Evolutionary conservation across 2,329 filamentous ascomycete species (phyloP), one percentile per base, ranked within the genome.

Genomic region (Fusarium robinianum): DNA sequence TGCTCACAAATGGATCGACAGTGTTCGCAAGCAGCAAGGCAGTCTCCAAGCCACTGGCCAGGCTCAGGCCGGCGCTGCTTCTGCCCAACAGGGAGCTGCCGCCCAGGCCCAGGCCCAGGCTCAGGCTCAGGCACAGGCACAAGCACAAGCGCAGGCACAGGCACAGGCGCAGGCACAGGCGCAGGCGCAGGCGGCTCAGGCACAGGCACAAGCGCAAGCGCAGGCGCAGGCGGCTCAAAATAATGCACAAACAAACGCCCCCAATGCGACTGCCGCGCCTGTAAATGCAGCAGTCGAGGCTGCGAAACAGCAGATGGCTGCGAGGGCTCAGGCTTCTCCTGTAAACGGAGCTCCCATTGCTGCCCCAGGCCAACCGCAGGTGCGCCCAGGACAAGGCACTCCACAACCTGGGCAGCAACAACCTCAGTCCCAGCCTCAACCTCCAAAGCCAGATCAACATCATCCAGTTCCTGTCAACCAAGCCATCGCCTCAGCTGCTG

Each of bases 381-480:
- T n/a, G n/a, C n/a, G n/a, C n/a, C n/a, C n/a, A n/a, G n/a, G n/a
- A n/a, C n/a, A n/a, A n/a, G n/a, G n/a, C n/a, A n/a, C n/a, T n/a
- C n/a, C n/a, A n/a, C 61, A 63, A 29, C 51, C 56, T 14, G n/a
- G n/a, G n/a, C 57, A 60, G 15, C 49, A 55, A 8, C 60, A 63
- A 26, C 30, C 40, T 19, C 61, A 64, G 14, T 60, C 55, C 21
- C 61, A 60, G 43, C 57, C 63, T 8, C 68, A 70, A 21, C 63
- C n/a, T n/a, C n/a, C n/a, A n/a, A n/a, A n/a, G n/a, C n/a, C n/a
- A n/a, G n/a, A 63, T 32, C 68, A 68, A 26, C 63, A 61, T 30
- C 67, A 58, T 37, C 72, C 72, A 4, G 66, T 70, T 2, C 74
- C 77, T 7, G 68, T 77, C 31, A 80, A 80, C 49, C 74, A 76